Evolutionary conservation across 306 rosid species (phyloP).

Genomic region (Quercus aquifolioides): DNA sequence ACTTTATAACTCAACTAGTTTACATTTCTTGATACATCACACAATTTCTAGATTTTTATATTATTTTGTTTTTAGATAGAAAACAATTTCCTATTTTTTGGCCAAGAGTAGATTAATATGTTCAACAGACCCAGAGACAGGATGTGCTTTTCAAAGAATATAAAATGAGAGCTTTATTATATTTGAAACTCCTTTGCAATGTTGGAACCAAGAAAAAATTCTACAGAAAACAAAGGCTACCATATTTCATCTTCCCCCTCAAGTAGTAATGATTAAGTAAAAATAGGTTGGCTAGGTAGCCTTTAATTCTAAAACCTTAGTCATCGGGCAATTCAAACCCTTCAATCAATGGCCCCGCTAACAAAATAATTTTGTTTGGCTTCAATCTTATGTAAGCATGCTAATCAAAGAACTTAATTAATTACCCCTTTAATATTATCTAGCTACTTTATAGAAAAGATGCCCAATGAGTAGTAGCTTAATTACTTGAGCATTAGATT

Average conservation of each 20-base stretch:
- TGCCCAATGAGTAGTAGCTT: not conserved
- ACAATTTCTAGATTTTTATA: no score
- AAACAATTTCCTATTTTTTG: no score
- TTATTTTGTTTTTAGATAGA: no score
- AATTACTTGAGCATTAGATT: not conserved
- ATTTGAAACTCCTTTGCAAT: no score
- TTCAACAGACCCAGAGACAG: no score
- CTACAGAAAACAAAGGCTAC: no score
- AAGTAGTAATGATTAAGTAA: not conserved
- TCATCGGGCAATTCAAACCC: not conserved
- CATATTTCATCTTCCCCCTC: not conserved
- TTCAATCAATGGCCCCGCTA: slow-evolving; percentile 7
- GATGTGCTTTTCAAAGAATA: no score
- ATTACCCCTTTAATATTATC: not conserved
- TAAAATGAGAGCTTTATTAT: no score
- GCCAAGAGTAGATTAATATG: no score
- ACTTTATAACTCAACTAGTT: no score
- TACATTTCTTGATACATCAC: no score
- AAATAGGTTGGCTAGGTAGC: not conserved
- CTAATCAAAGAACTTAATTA: not conserved
- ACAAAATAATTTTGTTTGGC: not conserved
- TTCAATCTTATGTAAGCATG: slow-evolving; percentile 16
- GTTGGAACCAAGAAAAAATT: no score
- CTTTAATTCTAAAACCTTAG: not conserved
- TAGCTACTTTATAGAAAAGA: not conserved